Base-by-base conservation (phyloP, 2,329 filamentous ascomycete genomes). In the Calonectria leucothoes region DNA sequence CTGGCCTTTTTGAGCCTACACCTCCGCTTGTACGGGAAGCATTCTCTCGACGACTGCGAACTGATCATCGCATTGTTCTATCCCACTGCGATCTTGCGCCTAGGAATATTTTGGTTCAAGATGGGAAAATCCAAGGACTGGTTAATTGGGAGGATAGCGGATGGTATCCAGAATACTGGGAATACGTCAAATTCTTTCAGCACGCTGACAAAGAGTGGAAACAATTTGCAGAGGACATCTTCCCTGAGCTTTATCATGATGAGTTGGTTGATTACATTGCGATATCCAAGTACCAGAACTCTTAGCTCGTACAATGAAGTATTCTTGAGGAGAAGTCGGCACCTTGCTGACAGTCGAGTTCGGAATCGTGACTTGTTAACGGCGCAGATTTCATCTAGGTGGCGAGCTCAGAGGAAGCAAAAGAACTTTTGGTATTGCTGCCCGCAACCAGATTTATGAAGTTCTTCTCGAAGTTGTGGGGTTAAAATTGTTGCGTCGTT, bases 71-170 rank as follows among this genome's bases (percentile, higher is more conserved):
- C 23, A 78, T 85, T 37, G 83, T 87, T 1, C 87, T 91, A 72
- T 88, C 88, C 2, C 88, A 91, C 81, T 85, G 86, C 4, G 89
- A 91, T 77, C 81, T 91, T 12, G 82, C 82, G 14, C 83, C 83
- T 3, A 75, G 85, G 4, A 89, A 89, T 68, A 87, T 89, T 33
- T 71, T 89, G 4, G 81, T 84, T 3, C 73, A 79, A 2, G 84
- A 82, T 3, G 84, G 84, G 17, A 79, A 83, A 10, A 80, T 88
- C 20, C 81, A 81, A 51, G 87, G 83, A 4, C 83, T 89, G 29
- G 70, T 89, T 29, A 88, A 88, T 75, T 89, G 87, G 87, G 87
- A 89, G 75, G 81, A 83, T 35, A 81, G 85, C 27, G 87, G 86
- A 1, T 89, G 85, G 86, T 88, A 86, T 76, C 87, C 86, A 2